Evolutionary conservation across 257 asterid genomes (phyloP), one percentile per base, ranked within the genome.

Genomic region (Gentiana macrophylla): DNA sequence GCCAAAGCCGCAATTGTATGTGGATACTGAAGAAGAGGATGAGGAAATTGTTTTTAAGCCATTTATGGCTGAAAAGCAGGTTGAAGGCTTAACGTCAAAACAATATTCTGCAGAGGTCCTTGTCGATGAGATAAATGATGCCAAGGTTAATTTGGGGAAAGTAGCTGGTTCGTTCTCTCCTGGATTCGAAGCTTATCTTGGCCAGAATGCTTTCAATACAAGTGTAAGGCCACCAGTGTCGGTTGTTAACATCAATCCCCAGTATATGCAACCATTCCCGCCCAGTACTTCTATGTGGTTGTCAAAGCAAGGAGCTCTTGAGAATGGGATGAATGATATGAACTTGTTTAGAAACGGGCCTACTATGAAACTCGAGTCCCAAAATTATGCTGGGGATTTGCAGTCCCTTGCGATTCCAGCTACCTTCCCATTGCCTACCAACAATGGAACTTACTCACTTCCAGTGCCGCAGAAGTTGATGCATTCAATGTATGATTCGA

Each of bases 1-100:
- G 51, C 62, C 77, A 54, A 74, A 74, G 74, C 58, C 69, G n/a
- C 72, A 73, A 50, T 68, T 59, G 44, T 68, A 57, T 37, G 51
- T 70, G 51, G 92, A 79, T 52, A 72, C 59, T 37, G 98, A 78
- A 41, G 86, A 76, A n/a, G 88, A 88, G 64, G 96, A 82, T 58
- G 96, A 86, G 75, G 97, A 83, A 67, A 92, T 92, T 57, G 78
- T 92, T 48, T 92, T 92, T 67, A 85, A 82, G 81, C 99, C 99
- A 8, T 65, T 78, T 12, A 52, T 68, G n/a, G 56, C 66, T 50
- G 95, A 88, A 67, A 92, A 79, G 77, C 77, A 63, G 52, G 53
- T 68, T 24, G 85, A 81, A 52, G 84, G 72, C 8, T 59, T 72
- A 41, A 63, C 74, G 43, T 66, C 77, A 53, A 72, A 72, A 35